phyloP scores from a whole-genome alignment of 2,329 filamentous ascomycete species.

The Claviceps africana region DNA sequence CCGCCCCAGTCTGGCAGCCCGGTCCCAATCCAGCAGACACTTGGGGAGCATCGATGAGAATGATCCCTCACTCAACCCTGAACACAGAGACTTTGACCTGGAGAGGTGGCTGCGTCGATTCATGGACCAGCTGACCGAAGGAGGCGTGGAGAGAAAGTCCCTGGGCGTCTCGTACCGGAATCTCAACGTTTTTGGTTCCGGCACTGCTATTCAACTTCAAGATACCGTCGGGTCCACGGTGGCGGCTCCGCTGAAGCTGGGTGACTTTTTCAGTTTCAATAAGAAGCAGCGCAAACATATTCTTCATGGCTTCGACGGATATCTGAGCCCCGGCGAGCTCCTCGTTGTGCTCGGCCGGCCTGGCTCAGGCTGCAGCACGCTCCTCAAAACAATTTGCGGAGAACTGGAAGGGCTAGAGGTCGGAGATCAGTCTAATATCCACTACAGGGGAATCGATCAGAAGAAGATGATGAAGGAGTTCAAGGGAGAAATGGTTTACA shows the following conservation, averaged over 20 bases:
- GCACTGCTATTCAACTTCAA: conserved; percentile 53
- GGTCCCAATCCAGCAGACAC: conserved; percentile 5
- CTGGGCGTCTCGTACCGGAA: conserved; percentile 52
- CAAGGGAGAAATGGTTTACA: conserved; percentile 56
- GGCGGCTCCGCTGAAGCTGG: conserved; percentile 40
- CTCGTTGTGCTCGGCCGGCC: conserved; percentile 55
- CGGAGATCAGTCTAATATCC: conserved; percentile 34
- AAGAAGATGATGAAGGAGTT: conserved; percentile 44
- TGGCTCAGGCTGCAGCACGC: conserved; percentile 48
- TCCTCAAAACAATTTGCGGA: conserved; percentile 47
- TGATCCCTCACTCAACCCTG: conserved; percentile 24
- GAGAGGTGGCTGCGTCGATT: conserved; percentile 27
- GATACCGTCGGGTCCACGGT: conserved; percentile 49
- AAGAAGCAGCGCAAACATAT: conserved; percentile 42
- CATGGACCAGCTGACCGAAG: conserved; percentile 31
- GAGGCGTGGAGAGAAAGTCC: conserved; percentile 37
- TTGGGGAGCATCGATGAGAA: conserved; percentile 13
- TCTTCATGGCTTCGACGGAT: conserved; percentile 47
- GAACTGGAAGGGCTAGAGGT: conserved; percentile 44
- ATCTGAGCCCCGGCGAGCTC: conserved; percentile 51
- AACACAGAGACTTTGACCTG: conserved; percentile 25
- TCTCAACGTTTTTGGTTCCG: conserved; percentile 52
- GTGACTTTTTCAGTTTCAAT: conserved; percentile 37
- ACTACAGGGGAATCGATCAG: conserved; percentile 48
- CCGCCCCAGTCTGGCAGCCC: conserved; percentile 14